Base-by-base conservation (phyloP, 805 yeast genomes). In the Lipomyces yamadae region DNA sequence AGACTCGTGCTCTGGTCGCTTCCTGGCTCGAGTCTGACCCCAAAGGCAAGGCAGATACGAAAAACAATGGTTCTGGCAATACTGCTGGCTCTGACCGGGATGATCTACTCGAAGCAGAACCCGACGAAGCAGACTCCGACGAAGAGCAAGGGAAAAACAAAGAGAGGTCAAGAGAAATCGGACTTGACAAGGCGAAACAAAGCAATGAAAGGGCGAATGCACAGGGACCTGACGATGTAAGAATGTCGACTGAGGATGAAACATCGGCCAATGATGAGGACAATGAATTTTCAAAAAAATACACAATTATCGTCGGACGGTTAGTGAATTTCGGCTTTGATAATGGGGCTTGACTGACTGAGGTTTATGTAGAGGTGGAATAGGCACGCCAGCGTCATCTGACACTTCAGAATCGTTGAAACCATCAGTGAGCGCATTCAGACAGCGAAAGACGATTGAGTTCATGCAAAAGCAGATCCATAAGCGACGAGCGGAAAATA, bases 11-110 rank as follows among this genome's bases (percentile, higher is more conserved):
- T 13, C 67, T 74, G 11, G 71, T 74, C 10, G 61, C 69, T 11
- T 72, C 76, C 33, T 74, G 77, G 77, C 63, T 74, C 39, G 58
- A 64, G 50, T 50, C 53, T 48, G 32, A 13, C 55, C 18, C 50
- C 56, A 15, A 10, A 48, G 55, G 15, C 63, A 56, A 24, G 13
- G 55, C 5, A 4, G 34, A 10, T 7, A 35, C 15, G n/a, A n/a
- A 33, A n/a, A 29, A 50, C 35, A 32, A 58, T 58, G 66, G 66
- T 63, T 6, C 60, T 63, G 4, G 37, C 48, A 45, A 18, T 37
- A 29, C 57, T 60, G 30, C 37, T 58, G 30, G 45, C 50, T 32
- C 48, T 59, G 39, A 61, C 56, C 54, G 66, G 50, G 50, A 48
- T 24, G 24, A 24, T 58, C 34, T 10, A 13, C 42, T 32, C 32